Base-by-base conservation (phyloP, 129 eudicot genomes). In the Flaveria linearis region DNA sequence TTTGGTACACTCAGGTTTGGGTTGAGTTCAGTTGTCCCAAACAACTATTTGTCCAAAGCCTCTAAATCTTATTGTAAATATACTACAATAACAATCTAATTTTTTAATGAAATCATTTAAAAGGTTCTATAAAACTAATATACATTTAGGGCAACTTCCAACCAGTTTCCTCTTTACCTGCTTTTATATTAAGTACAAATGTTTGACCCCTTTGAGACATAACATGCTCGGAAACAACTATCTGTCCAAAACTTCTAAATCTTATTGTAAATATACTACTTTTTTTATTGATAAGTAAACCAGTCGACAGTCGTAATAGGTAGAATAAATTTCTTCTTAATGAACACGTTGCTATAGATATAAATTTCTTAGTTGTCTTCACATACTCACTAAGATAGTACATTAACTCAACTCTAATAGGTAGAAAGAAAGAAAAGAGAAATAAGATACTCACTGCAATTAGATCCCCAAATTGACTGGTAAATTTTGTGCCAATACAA, bases 401-500 rank as follows among this genome's bases (percentile, higher is more conserved):
- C n/a, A 60, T 3, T 20, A 26, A 18, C 45, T 69, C 28, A 26
- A 25, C 15, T 46, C 46, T 23, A 15, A 4, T 23, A 56, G 9
- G 55, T 2, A 17, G 58, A 45, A 2, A 33, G 9, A 16, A 72
- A 23, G 28, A 6, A 61, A 80, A 14, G 41, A 73, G 3, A n/a
- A 61, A 70, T 26, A 49, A 0, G 53, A 63, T n/a, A 84, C 96
- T 90, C 82, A 93, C 98, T 22, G 98, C 97, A 33, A 93, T 84
- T 36, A 93, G 85, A 80, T 88, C 89, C 33, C 98, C 98, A 84
- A 93, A 93, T 81, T 90, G 98, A 81, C 96, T 86, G 14, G 96
- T 93, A 80, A 90, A 93, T 71, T 93, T 93, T 26, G 97, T 93
- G 79, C 97, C 97, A 42, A 93, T 88, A 64, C 96, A 93, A 56